Base-by-base conservation (phyloP, 2,329 filamentous ascomycete species). In the Hansfordia pulvinata region DNA sequence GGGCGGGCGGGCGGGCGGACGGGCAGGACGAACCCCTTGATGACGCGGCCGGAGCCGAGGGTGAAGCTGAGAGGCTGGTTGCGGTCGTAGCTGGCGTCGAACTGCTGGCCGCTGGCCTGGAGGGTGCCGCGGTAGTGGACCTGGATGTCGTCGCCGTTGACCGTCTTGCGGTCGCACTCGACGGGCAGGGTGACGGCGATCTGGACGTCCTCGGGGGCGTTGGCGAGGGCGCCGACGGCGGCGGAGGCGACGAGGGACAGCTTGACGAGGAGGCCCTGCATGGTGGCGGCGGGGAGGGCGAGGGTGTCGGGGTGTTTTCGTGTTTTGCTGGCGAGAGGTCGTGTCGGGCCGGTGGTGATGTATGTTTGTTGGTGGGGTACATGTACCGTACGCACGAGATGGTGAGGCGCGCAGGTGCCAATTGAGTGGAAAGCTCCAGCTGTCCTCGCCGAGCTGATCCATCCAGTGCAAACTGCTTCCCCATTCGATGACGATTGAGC, bases 51-150 rank as follows among this genome's bases (percentile, higher is more conserved):
- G 14, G 58, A 58, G 19, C 90, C 90, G 17, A 98, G 60, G 35
- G 62, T 73, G 58, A 98, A 96, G 34, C 50, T 59, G 46, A 98
- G 72, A 5, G 90, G 88, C 32, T 56, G 49, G 19, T 74, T 72
- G 22, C 86, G 73, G 39, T 86, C 75, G 56, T 92, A 92, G 53
- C 69, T 76, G 35, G 82, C 72, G 56, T 94, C 88, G 47, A 96
- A 96, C 50, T 90, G 63, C 34, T 69, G 62, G 43, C 85, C 88
- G 37, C 74, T 70, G 27, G 60, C 58, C 35, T 73, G 66, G 17
- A 94, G 69, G 2, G 79, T 90, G 41, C 88, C 88, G 30, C 69
- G 69, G 64, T 96, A 94, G 62, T 94, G 85, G 44, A 94, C 84
- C 29, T 75, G 63, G 47, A 94, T 74, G 36, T 63, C 73, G 58